Conservation (phyloP, 2,329 filamentous ascomycete species). For the Colletotrichum paranaense region DNA sequence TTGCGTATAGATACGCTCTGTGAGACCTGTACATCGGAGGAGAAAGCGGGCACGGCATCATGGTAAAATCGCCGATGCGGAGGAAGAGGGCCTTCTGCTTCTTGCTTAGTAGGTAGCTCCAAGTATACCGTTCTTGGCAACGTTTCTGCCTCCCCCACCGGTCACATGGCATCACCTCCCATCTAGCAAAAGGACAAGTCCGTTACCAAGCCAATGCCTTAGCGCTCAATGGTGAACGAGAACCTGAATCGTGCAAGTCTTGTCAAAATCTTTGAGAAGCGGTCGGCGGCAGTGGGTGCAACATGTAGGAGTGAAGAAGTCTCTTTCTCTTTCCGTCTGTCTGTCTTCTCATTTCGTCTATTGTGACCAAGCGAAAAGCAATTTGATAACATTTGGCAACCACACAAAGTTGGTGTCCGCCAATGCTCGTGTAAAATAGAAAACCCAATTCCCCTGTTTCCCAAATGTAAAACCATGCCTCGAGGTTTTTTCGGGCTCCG, state of each 20-base stretch:
- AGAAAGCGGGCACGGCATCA: not conserved
- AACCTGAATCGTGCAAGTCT: not conserved
- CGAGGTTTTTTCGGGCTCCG: not conserved
- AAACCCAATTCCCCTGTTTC: not conserved
- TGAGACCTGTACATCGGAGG: no score
- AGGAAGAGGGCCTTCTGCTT: no score
- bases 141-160: not conserved
- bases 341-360: not conserved
- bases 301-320: not conserved
- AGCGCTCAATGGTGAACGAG: not conserved
- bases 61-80: not conserved
- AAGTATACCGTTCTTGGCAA: slow-evolving; percentile 1
- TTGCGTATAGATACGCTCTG: not conserved
- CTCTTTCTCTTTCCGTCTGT: not conserved
- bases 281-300: not conserved
- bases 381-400: no score
- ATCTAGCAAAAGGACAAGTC: not conserved
- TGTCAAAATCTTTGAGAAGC: not conserved
- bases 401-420: not conserved
- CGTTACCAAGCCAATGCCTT: not conserved
- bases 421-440: not conserved
- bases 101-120: not conserved
- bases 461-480: not conserved
- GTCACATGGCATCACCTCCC: slow-evolving; percentile 9
- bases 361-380: not conserved